phyloP scores from a whole-genome alignment of 1,284 basidiomycete species.

The Pterula multifida region DNA sequence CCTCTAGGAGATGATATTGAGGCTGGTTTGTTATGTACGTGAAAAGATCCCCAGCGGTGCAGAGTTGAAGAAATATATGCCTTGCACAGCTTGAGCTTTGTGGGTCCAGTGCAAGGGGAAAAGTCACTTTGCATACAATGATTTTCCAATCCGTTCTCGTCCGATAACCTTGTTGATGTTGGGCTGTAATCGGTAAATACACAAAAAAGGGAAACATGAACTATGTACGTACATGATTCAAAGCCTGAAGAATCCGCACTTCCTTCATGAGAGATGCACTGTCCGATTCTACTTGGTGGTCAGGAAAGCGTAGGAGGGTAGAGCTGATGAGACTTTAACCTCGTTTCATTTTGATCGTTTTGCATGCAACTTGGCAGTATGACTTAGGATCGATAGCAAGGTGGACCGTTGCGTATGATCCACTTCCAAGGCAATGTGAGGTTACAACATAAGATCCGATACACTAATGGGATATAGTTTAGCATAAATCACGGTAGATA shows the following conservation, averaged over 20 bases:
- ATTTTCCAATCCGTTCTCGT: conserved; percentile 49
- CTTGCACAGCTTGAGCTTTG: conserved; percentile 25
- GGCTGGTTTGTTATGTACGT: conserved; percentile 45
- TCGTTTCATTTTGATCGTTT: conserved; percentile 56
- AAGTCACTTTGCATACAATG: conserved; percentile 30
- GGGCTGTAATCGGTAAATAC: no score
- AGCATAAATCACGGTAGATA: neutral
- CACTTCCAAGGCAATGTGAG: conserved; percentile 64
- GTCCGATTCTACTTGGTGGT: conserved; percentile 40
- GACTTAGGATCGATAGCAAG: conserved; percentile 55
- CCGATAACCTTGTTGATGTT: conserved; percentile 72
- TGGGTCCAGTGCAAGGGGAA: neutral
- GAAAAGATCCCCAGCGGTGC: conserved; percentile 70
- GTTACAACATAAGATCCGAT: conserved; percentile 59
- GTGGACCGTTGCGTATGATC: conserved; percentile 74
- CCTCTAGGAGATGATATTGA: conserved; percentile 28
- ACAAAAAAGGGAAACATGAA: no score
- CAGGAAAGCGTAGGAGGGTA: no score
- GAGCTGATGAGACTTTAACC: neutral
- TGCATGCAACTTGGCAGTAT: conserved; percentile 70
- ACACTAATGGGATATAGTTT: conserved; percentile 18
- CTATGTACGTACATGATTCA: conserved; percentile 60
- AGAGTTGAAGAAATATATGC: conserved; percentile 67
- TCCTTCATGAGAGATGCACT: conserved; percentile 61
- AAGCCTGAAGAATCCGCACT: conserved; percentile 53